Base-by-base conservation (phyloP, 257 asterid genomes). In the Euphrasia confusa region DNA sequence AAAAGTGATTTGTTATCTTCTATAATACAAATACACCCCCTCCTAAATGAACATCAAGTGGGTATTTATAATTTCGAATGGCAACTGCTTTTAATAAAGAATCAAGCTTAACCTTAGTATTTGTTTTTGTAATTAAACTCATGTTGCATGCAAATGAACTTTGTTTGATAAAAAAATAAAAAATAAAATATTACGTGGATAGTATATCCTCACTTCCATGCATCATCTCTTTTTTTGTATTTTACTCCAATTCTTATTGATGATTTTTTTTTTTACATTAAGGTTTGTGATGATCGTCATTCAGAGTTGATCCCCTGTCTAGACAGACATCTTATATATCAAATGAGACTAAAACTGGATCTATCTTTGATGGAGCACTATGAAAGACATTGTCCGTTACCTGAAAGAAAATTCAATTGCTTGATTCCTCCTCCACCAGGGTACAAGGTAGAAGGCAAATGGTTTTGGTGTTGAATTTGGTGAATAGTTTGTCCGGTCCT, bases 281-380 rank as follows among this genome's bases (percentile, higher is more conserved):
- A 89, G 99, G 99, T 94, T 40, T 94, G 99, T 64, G 99, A 94
- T 75, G 99, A 94, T 67, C 97, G 95, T 15, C 92, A 87, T 77
- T 87, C 96, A 24, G 99, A 94, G 82, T 75, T 94, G 75, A 94
- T 94, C 76, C 99, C 97, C 28, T 94, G 99, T 68, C 86, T 94
- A 60, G 99, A 94, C 84, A 82, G 99, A 79, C 71, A 89, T 81
- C 90, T 85, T 74, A 89, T 87, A 72, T 94, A 87, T 62, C 99
- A 90, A 66, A 85, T 73, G 84, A 83, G 96, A 81, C 49, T 90
- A 77, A 94, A 94, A 74, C 74, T 90, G 88, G 97, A 94, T 74
- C 78, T 94, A 30, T 78, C 95, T 44, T 62, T 94, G 76, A 94
- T 93, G 99, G 99, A 94, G 87, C 99, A 94, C 83, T 94, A 94